These are phyloP conservation scores for Conticribra weissflogii DNA, from an alignment of 108 stramenopile genomes.

Conservation along the genomic window DNA sequence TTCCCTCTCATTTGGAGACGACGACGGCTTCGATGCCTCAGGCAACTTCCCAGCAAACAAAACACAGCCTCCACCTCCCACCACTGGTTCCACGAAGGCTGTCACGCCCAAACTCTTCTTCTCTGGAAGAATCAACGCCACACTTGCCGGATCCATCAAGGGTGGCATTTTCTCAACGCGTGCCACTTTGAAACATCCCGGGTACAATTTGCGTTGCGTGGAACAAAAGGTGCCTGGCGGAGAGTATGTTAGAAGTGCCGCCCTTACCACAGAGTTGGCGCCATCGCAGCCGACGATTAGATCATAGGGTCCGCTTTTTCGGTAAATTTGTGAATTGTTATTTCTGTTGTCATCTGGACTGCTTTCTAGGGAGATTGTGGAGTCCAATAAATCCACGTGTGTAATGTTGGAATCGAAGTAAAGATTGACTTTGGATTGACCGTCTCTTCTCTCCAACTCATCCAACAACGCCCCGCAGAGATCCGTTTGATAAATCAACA, in stretches of 20 bases:
- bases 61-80: conserved; percentile 61
- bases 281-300: conserved; percentile 78
- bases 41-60: conserved; percentile 63
- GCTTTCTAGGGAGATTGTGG: conserved; percentile 11
- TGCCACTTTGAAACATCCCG: conserved; percentile 74
- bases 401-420: conserved; percentile 38
- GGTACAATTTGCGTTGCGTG: conserved; percentile 39
- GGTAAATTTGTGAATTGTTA: too few species aligned
- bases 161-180: conserved; percentile 50
- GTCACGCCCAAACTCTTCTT: conserved; percentile 42
- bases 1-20: background rate
- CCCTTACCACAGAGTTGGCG: conserved; percentile 69
- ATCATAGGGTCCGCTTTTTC: conserved; percentile 53
- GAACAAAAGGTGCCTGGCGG: conserved; percentile 27
- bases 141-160: conserved; percentile 59
- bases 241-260: conserved; percentile 34
- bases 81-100: conserved; percentile 74
- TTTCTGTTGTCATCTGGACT: background rate
- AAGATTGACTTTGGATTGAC: conserved; percentile 12
- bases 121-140: conserved; percentile 64
- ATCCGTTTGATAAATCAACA: conserved; percentile 80
- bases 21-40: conserved; percentile 5
- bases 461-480: conserved; percentile 66
- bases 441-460: conserved; percentile 56
- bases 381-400: conserved; percentile 24